Base-by-base conservation (phyloP, 2,329 filamentous ascomycete species). In the Pseudocercospora fuligena region DNA sequence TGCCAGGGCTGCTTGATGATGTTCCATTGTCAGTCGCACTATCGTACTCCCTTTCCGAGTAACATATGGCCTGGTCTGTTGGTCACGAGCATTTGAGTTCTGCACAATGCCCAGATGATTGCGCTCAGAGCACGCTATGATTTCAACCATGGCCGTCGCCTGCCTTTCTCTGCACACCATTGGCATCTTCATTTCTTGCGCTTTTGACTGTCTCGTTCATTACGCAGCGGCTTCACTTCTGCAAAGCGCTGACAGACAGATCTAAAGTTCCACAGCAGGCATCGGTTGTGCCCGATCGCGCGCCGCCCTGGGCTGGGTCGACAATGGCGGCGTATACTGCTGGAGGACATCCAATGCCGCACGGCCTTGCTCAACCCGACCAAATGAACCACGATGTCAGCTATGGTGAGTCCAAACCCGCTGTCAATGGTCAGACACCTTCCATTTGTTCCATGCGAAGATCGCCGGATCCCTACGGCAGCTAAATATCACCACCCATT, bases 21-120 rank as follows among this genome's bases (percentile, higher is more conserved):
- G 40, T 65, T 25, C 60, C 59, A 56, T 59, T 61, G 63, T 69
- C 65, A 67, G 63, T 63, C 59, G 65, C 43, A 60, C 54, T 16
- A 49, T 63, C 46, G 53, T 66, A 51, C 58, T 53, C 64, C 64
- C 62, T 43, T 43, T 61, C 40, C 64, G 64, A 66, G 68, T 70
- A 68, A 68, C 68, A 21, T 63, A 43, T 43, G 46, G 62, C 61
- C 68, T 51, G 58, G 54, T 58, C 59, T 64, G 64, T 27, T 67
- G 61, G 67, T 59, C 66, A 64, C 61, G 49, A 65, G 40, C 46
- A 70, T 68, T 70, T 70, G 68, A 67, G 43, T 64, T 69, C 61
- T 54, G 57, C 65, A 60, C 66, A 64, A 63, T 47, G 57, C 59
- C 49, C 33, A 33, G 14, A 51, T 16, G 23, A 60, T 51, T 49